Evolutionary conservation across 768 basidiomycete genomes (phyloP), one percentile per base, ranked within the genome.

Genomic region (Tephrocybe sp.): DNA sequence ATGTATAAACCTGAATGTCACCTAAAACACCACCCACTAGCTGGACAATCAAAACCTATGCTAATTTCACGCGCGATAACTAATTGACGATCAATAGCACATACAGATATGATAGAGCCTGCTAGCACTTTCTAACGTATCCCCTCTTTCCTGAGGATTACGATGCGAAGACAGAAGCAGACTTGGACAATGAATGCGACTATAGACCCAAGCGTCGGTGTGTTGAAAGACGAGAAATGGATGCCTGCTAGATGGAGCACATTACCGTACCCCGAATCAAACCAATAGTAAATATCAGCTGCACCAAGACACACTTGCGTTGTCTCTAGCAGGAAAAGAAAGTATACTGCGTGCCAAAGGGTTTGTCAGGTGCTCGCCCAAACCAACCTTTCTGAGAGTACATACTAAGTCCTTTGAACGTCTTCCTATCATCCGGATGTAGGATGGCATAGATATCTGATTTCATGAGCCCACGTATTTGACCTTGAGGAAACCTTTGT

Each of bases 301-400:
- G 61, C 60, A 18, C 53, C 59, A 40, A 71, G 49, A 5, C 62
- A 26, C 0, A 68, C 66, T 45, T 71, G 69, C 7, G 62, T 40
- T 13, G 67, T 28, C 39, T 69, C 68, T 21, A 69, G 12, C 6
- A 56, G 16, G 18, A 66, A 58, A 8, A 64, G 41, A 5, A 44
- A 21, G 42, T 66, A 64, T 11, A 69, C 65, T 9, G n/a, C 8
- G 18, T 12, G 22, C 11, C 38, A 25, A 22, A n/a, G n/a, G n/a
- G n/a, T n/a, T n/a, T n/a, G n/a, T n/a, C n/a, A n/a, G n/a, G n/a
- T n/a, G n/a, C n/a, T n/a, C n/a, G n/a, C 21, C 25, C 38, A 39
- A n/a, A 24, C 22, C 22, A 12, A 21, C 6, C 22, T 24, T 8
- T 25, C n/a, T 19, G 18, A 37, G 36, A 37, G 4, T 24, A 25